A percentile compares a stretch with the other conserved stretches of the same genome.
Evolutionary conservation across 1,284 basidiomycete genomes (phyloP).

Genomic region (Wolfiporia cocos): DNA sequence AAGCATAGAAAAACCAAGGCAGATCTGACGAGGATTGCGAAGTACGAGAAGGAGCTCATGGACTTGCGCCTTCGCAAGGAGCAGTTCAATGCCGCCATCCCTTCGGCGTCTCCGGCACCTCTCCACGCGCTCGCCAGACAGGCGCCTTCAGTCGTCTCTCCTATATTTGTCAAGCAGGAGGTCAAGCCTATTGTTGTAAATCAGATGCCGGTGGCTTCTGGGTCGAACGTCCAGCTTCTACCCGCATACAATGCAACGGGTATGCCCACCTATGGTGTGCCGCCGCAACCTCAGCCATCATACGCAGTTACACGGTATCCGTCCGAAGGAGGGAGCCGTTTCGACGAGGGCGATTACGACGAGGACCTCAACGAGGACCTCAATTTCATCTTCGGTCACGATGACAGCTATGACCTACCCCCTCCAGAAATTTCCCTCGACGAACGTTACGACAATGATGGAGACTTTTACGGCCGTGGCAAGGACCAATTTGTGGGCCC

Average conservation of each 20-base stretch:
- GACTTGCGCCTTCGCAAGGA: constrained; percentile 21
- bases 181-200: constrained; percentile 1
- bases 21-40: constrained; percentile 25
- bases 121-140: neutral
- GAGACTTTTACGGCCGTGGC: constrained; percentile 40
- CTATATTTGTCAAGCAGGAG: constrained; percentile 1
- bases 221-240: constrained; percentile 8
- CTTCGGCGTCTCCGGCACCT: constrained; percentile 3
- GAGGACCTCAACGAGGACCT: constrained; percentile 41
- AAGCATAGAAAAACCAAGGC: constrained; percentile 25
- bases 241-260: neutral
- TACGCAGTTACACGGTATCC: neutral
- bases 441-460: constrained; percentile 32
- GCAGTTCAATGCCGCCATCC: constrained; percentile 21
- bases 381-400: no score
- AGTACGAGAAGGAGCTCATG: constrained; percentile 14
- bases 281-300: neutral
- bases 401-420: no score
- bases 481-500: constrained; percentile 39
- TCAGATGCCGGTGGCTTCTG: constrained; percentile 9
- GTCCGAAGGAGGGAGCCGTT: neutral
- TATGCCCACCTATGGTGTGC: neutral
- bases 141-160: neutral
- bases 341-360: constrained; percentile 30
- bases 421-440: no score